Evolutionary conservation across 176 grass and related monocot species (phyloP), one percentile per base, ranked within the genome.

Genomic region (Luzula sylvatica): DNA sequence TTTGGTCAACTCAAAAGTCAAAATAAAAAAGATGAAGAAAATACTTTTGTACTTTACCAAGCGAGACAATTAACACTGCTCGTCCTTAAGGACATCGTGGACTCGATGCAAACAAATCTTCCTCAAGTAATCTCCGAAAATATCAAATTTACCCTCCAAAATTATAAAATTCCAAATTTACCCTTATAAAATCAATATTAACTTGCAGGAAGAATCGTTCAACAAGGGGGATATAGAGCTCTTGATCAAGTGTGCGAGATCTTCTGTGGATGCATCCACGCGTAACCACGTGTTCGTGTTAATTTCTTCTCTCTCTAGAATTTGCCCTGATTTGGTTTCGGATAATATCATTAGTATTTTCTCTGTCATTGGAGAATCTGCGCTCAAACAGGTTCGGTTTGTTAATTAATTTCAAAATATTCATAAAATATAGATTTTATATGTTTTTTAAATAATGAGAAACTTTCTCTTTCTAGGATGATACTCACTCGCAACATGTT

Each of bases 361-460:
- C 75, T 70, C 79, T 8, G 59, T 76, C 51, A 86, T 96, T 48
- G 90, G 90, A 23, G 84, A 73, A 69, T 74, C 55, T 88, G 74
- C 74, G n/a, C 49, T 89, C 51, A 88, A 88, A 58, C 90, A 96
- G 84, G 90, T 96, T 64, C 29, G 69, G n/a, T n/a, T n/a, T n/a
- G n/a, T n/a, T n/a, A n/a, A n/a, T n/a, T n/a, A n/a, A n/a, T n/a
- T n/a, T n/a, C n/a, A n/a, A n/a, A n/a, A n/a, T n/a, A n/a, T n/a
- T n/a, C n/a, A n/a, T n/a, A n/a, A n/a, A n/a, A n/a, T n/a, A n/a
- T n/a, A n/a, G n/a, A n/a, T n/a, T n/a, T n/a, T n/a, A n/a, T n/a
- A n/a, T n/a, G n/a, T n/a, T n/a, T n/a, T n/a, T n/a, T n/a, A n/a
- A n/a, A n/a, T n/a, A n/a, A n/a, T n/a, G n/a, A n/a, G n/a, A n/a